A percentile compares a stretch with the other conserved stretches of the same genome.
Evolutionary conservation across 129 eudicot species (phyloP).

Genomic region (Escallonia herrerae): DNA sequence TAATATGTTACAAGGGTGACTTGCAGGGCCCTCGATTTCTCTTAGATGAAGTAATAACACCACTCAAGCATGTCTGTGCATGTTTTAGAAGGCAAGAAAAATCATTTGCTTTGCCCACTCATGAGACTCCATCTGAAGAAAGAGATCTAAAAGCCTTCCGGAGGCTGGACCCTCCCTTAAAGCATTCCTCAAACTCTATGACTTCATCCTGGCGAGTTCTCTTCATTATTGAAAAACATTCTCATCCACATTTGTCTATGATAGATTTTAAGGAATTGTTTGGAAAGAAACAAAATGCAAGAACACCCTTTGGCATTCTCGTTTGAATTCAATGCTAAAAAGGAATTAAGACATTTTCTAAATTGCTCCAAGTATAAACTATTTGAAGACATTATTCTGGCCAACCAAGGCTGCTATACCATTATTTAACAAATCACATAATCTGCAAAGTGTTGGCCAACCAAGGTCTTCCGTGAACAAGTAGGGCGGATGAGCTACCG

Average conservation of each 20-base stretch:
- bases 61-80: neutral
- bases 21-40: neutral
- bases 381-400: neutral
- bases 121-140: neutral
- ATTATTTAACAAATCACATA: neutral
- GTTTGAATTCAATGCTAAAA: too few relatives aligned
- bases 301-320: neutral
- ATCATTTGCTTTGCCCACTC: neutral
- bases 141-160: neutral
- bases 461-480: too few relatives aligned
- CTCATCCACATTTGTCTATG: neutral
- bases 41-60: neutral
- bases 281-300: neutral
- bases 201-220: neutral
- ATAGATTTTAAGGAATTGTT: neutral
- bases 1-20: neutral
- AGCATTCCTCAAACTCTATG: neutral
- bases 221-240: neutral
- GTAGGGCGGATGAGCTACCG: too few relatives aligned
- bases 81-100: neutral
- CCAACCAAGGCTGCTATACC: conserved; percentile 2
- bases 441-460: too few relatives aligned
- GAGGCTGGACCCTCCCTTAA: neutral
- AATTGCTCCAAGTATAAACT: too few relatives aligned
- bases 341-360: too few relatives aligned